Conservation (phyloP, 2,329 filamentous ascomycete genomes). For the Lachnellula occidentalis region DNA sequence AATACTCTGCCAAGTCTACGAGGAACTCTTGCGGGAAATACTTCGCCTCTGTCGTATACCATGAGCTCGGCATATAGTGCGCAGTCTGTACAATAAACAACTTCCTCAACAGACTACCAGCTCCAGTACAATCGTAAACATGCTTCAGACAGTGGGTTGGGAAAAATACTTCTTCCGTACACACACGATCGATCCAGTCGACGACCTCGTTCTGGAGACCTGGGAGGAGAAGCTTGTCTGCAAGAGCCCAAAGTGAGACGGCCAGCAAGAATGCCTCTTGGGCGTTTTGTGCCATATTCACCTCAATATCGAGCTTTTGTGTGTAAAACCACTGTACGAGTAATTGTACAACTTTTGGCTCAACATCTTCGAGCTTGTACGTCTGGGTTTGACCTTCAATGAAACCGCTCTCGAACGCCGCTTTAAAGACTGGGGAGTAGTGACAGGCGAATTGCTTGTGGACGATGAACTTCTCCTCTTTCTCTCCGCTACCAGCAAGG, state of each 20-base stretch:
- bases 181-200: no score
- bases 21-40: no score
- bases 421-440: slow-evolving; percentile 5
- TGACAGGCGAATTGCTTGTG: slow-evolving; percentile 10
- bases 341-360: neutral
- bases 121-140: no score
- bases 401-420: slow-evolving; percentile 4
- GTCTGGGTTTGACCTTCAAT: slow-evolving; percentile 5
- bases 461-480: slow-evolving; percentile 1
- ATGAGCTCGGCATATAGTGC: no score
- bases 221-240: neutral
- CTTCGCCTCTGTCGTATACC: no score
- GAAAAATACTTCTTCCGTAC: no score
- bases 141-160: no score
- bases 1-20: no score
- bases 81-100: no score
- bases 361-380: slow-evolving; percentile 1
- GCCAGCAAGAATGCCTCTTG: neutral
- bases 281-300: neutral
- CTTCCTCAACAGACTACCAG: no score
- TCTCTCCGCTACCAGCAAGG: neutral
- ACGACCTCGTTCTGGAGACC: no score
- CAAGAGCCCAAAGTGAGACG: neutral
- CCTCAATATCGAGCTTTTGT: neutral
- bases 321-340: slow-evolving; percentile 10